Evolutionary conservation across 2,329 filamentous ascomycete genomes (phyloP).

Genomic region (Aspergillus uvarum): DNA sequence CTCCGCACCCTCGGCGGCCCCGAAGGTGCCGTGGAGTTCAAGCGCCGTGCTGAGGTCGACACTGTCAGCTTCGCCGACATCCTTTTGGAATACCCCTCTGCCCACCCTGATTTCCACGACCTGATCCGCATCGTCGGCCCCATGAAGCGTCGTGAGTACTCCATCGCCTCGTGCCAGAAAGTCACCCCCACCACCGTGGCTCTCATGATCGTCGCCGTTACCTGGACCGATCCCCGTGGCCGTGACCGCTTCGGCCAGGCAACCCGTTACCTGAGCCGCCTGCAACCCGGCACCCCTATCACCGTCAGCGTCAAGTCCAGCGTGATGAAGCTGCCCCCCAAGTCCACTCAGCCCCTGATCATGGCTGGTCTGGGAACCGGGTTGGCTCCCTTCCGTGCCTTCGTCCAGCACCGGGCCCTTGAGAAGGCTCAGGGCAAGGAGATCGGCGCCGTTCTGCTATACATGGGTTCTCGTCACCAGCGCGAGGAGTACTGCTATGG

Average conservation of each 20-base stretch:
- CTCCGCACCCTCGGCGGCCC: conserved; percentile 73
- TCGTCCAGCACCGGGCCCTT: conserved; percentile 96
- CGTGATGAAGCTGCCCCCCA: conserved; percentile 95
- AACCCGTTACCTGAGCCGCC: conserved; percentile 79
- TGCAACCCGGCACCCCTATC: conserved; percentile 73
- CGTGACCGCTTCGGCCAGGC: conserved; percentile 91
- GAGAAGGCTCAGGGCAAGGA: conserved; percentile 97
- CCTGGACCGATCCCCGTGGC: conserved; percentile 87
- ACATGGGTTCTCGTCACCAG: conserved; percentile 96
- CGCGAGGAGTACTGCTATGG: conserved; percentile 98
- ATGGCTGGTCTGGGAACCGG: conserved; percentile 99
- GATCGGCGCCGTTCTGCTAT: conserved; percentile 88
- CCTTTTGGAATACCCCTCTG: conserved; percentile 83
- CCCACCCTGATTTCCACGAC: conserved; percentile 83
- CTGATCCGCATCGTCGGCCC: conserved; percentile 83
- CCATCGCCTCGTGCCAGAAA: conserved; percentile 95
- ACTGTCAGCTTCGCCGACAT: conserved; percentile 89
- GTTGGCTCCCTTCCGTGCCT: conserved; percentile 97
- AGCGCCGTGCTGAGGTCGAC: conserved; percentile 86
- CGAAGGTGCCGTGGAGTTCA: conserved; percentile 85
- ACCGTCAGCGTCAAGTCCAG: conserved; percentile 96
- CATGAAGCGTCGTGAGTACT: conserved; percentile 96
- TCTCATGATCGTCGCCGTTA: conserved; percentile 94
- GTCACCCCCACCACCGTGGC: conserved; percentile 87
- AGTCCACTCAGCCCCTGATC: conserved; percentile 88